These are phyloP conservation scores for Colletotrichum melonis DNA, from an alignment of 2,329 filamentous ascomycete genomes.

Conservation along the genomic window DNA sequence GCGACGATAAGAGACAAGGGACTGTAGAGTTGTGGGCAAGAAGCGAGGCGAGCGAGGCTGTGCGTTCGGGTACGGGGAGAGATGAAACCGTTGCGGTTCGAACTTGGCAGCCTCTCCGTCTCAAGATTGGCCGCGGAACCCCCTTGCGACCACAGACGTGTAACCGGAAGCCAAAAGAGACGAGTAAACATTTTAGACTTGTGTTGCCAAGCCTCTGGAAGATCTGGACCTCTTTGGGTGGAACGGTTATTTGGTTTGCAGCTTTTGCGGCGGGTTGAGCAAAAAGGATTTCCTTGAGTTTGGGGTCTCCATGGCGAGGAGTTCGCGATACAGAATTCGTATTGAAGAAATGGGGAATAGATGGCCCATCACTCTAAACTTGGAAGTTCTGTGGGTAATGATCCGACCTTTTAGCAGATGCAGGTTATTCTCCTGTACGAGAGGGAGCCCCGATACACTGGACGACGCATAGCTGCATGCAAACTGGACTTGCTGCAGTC, in stretches of 20 bases:
- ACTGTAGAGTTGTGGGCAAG: not conserved
- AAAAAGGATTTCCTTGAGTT: not conserved
- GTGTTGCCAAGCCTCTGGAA: conserved; percentile 22
- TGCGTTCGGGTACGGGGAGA: conserved; percentile 17
- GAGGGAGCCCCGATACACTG: not conserved
- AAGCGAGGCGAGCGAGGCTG: conserved; percentile 28
- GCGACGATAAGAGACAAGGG: not conserved
- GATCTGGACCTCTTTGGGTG: conserved; percentile 8
- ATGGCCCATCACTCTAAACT: not conserved
- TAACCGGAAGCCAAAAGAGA: conserved; percentile 22
- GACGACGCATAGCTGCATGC: not conserved
- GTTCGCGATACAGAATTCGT: conserved; percentile 5
- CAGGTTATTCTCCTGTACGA: not conserved
- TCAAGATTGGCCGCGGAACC: conserved; percentile 29
- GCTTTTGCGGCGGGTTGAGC: not conserved
- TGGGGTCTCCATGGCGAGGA: not conserved
- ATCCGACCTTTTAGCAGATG: not conserved
- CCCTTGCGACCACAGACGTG: conserved; percentile 27
- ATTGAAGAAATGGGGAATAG: conserved; percentile 13
- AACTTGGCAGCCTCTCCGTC: conserved; percentile 31
- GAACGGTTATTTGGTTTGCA: not conserved
- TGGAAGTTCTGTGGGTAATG: conserved; percentile 10
- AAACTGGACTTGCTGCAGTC: not conserved
- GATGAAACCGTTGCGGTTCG: conserved; percentile 36
- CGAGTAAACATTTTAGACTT: conserved; percentile 29